A percentile compares a stretch with the other conserved stretches of the same genome.
Conservation (phyloP, 257 asterid genomes). For the Asclepias syriaca region DNA sequence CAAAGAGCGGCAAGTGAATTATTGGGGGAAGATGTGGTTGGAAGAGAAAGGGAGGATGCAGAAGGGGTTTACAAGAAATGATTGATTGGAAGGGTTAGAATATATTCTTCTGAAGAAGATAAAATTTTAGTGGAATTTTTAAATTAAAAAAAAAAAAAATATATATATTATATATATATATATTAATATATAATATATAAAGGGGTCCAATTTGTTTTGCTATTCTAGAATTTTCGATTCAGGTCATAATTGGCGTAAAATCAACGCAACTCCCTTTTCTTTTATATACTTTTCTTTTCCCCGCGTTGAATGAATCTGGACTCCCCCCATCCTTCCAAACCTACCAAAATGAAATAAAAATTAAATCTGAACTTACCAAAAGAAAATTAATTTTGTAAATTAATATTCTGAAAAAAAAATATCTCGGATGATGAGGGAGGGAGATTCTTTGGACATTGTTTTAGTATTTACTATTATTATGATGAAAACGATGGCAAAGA, state of each 20-base stretch:
- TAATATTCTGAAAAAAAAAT: too few species aligned
- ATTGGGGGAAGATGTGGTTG: not conserved
- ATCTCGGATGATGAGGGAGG: too few species aligned
- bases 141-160: too few species aligned
- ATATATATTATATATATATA: too few species aligned
- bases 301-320: not conserved
- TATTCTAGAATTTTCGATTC: conserved; percentile 21
- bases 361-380: too few species aligned
- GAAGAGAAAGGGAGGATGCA: not conserved
- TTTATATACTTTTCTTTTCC: not conserved
- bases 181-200: too few species aligned
- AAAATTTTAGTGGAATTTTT: not conserved
- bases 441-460: too few species aligned
- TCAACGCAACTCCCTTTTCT: conserved; percentile 17
- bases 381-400: too few species aligned
- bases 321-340: too few species aligned
- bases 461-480: too few species aligned
- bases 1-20: not conserved
- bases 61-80: not conserved
- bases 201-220: conserved; percentile 6
- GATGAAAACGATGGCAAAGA: too few species aligned
- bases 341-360: too few species aligned
- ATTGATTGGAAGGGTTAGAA: conserved; percentile 14
- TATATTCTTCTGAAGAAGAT: conserved; percentile 9
- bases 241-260: conserved; percentile 22